Evolutionary conservation across 2,329 filamentous ascomycete species (phyloP).

Genomic region (Clonostachys chloroleuca): DNA sequence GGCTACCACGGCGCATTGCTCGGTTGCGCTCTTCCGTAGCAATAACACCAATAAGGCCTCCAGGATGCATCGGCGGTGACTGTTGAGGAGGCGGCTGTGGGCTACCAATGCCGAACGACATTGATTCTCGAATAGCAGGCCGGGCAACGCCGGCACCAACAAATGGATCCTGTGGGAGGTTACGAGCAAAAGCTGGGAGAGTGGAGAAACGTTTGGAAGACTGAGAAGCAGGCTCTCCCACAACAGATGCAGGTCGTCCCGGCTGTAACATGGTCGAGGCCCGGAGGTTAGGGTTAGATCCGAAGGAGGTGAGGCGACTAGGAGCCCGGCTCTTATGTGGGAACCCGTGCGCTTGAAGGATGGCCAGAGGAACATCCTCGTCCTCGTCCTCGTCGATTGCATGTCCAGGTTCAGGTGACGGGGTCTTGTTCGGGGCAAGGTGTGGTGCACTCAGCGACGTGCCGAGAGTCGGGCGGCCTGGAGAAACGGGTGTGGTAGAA

Average conservation of each 20-base stretch:
- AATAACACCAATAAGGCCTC: slow-evolving; percentile 84
- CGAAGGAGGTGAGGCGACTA: slow-evolving; percentile 57
- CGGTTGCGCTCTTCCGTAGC: slow-evolving; percentile 77
- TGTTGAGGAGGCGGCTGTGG: slow-evolving; percentile 27
- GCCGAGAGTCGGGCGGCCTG: slow-evolving; percentile 49
- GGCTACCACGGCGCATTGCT: slow-evolving; percentile 74
- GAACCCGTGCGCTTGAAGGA: slow-evolving; percentile 85
- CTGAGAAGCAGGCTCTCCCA: slow-evolving; percentile 40
- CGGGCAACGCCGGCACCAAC: slow-evolving; percentile 74
- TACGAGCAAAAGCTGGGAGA: slow-evolving; percentile 78
- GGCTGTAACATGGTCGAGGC: slow-evolving; percentile 36
- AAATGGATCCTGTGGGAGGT: slow-evolving; percentile 82
- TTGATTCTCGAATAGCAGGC: slow-evolving; percentile 66
- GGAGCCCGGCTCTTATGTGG: slow-evolving; percentile 75
- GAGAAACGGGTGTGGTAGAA: slow-evolving; percentile 11
- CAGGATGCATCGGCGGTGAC: slow-evolving; percentile 48
- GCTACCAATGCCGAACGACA: slow-evolving; percentile 61
- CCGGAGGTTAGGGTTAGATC: slow-evolving; percentile 69
- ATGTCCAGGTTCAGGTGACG: slow-evolving; percentile 26
- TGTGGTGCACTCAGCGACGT: slow-evolving; percentile 61
- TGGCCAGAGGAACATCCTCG: slow-evolving; percentile 82
- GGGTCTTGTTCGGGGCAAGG: slow-evolving; percentile 32
- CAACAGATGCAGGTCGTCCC: slow-evolving; percentile 50
- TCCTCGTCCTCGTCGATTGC: slow-evolving; percentile 79
- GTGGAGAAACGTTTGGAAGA: slow-evolving; percentile 25